phyloP scores from a whole-genome alignment of 441 rosid genomes.

The Biscutella laevigata region DNA sequence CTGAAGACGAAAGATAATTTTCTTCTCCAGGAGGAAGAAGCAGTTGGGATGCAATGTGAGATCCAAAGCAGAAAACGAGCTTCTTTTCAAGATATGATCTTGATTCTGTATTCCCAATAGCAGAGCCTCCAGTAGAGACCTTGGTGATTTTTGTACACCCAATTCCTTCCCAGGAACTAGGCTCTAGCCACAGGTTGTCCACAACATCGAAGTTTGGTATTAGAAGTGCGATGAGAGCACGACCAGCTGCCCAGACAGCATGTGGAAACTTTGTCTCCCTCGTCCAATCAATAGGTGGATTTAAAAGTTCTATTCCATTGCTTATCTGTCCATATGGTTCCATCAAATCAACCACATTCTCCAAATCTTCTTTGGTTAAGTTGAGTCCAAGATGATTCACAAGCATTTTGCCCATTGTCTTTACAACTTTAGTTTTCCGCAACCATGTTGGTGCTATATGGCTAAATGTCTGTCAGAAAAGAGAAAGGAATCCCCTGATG shows the following conservation, averaged over 20 bases:
- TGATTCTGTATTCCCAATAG: constrained; percentile 59
- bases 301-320: constrained; percentile 81
- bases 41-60: constrained; percentile 72
- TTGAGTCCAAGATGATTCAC: constrained; percentile 91
- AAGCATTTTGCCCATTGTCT: constrained; percentile 60
- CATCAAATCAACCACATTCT: constrained; percentile 88
- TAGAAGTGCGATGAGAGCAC: constrained; percentile 72
- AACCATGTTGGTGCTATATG: constrained; percentile 60
- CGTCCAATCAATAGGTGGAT: constrained; percentile 86
- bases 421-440: constrained; percentile 48
- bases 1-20: constrained; percentile 70
- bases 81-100: constrained; percentile 96
- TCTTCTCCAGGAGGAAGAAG: constrained; percentile 85
- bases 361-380: constrained; percentile 71
- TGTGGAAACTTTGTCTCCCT: constrained; percentile 88
- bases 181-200: constrained; percentile 91
- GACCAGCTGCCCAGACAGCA: constrained; percentile 98
- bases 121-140: constrained; percentile 57
- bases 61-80: constrained; percentile 95
- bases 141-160: constrained; percentile 89
- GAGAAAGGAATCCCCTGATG: constrained; percentile 10
- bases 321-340: constrained; percentile 96
- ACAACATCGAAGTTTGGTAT: constrained; percentile 83
- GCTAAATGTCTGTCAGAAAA: constrained; percentile 53
- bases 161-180: constrained; percentile 95